phyloP scores from a whole-genome alignment of 495 filamentous ascomycete species.

The Stereocaulon alpinum region DNA sequence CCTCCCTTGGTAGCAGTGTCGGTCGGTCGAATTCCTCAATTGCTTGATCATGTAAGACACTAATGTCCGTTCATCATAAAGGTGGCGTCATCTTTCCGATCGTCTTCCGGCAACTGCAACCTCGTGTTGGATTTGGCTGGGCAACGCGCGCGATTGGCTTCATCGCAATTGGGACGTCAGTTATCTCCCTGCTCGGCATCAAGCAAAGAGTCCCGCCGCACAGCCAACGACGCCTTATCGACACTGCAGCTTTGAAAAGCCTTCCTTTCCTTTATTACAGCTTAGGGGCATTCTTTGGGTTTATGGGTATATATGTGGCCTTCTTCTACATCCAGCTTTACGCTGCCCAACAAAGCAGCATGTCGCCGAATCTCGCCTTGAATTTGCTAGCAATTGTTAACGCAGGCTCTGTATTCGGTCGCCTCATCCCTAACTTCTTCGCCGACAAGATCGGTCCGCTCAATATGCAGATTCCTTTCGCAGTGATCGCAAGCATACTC shows the following conservation, averaged over 20 bases:
- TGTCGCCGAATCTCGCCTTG: constrained; percentile 51
- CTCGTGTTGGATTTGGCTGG: constrained; percentile 42
- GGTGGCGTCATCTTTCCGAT: constrained; percentile 45
- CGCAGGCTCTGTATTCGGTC: constrained; percentile 37
- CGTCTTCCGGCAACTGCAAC: constrained; percentile 40
- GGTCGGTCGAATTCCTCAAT: constrained; percentile 24
- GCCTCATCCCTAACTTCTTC: constrained; percentile 25
- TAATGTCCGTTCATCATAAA: constrained; percentile 16
- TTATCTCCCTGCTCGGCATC: constrained; percentile 28
- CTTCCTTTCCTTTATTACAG: constrained; percentile 25
- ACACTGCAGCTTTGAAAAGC: constrained; percentile 29
- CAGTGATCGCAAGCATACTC: constrained; percentile 40
- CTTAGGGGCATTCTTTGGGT: constrained; percentile 12
- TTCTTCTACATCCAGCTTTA: constrained; percentile 44
- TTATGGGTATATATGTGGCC: constrained; percentile 46
- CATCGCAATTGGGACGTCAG: constrained; percentile 35
- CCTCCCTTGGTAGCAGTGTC: constrained; percentile 48
- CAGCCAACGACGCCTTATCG: constrained; percentile 24
- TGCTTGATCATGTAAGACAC: constrained; percentile 2
- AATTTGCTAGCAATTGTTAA: constrained; percentile 41
- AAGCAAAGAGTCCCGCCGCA: constrained; percentile 14
- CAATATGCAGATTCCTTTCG: constrained; percentile 51
- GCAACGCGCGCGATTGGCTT: constrained; percentile 44
- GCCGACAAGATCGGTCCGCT: constrained; percentile 56
- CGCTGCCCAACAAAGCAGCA: constrained; percentile 41